Conservation (phyloP, 2,329 filamentous ascomycete species). For the Aspergillus aculeatus region DNA sequence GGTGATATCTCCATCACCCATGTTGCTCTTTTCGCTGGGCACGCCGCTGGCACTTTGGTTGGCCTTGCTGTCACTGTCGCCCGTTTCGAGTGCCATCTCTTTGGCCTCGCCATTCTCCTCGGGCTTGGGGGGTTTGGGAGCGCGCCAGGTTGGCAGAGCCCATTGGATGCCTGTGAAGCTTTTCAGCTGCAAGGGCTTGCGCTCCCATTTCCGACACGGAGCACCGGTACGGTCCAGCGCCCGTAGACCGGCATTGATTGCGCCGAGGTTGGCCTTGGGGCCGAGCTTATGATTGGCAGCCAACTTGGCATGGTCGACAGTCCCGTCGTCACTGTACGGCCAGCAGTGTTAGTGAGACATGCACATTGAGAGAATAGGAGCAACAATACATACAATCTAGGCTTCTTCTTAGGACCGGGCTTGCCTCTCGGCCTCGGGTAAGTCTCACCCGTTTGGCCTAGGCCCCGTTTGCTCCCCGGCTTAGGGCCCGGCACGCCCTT, state of each 20-base stretch:
- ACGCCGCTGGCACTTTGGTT: slow-evolving; percentile 57
- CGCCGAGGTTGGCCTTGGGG: slow-evolving; percentile 93
- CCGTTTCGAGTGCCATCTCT: slow-evolving; percentile 55
- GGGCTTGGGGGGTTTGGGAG: slow-evolving; percentile 40
- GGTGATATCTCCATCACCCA: slow-evolving; percentile 50
- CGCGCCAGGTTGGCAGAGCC: slow-evolving; percentile 79
- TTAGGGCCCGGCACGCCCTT: slow-evolving; percentile 72
- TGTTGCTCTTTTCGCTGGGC: slow-evolving; percentile 60
- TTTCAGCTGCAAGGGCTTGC: slow-evolving; percentile 78
- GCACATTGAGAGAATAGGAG: neutral
- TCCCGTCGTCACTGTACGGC: slow-evolving; percentile 50
- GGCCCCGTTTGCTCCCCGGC: slow-evolving; percentile 60
- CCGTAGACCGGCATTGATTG: slow-evolving; percentile 93
- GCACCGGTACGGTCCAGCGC: slow-evolving; percentile 90
- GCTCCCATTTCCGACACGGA: slow-evolving; percentile 88
- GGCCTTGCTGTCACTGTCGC: slow-evolving; percentile 57
- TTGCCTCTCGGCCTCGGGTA: slow-evolving; percentile 73
- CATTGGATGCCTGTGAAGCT: slow-evolving; percentile 87
- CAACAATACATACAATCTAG: slow-evolving; percentile 71
- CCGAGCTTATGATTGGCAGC: slow-evolving; percentile 72
- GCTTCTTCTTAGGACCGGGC: slow-evolving; percentile 95
- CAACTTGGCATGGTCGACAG: slow-evolving; percentile 42
- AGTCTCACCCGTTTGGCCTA: slow-evolving; percentile 56
- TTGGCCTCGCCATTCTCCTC: slow-evolving; percentile 62
- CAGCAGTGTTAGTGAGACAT: slow-evolving; percentile 1